Evolutionary conservation across 257 asterid genomes (phyloP).

Genomic region (Jasminum sambac): DNA sequence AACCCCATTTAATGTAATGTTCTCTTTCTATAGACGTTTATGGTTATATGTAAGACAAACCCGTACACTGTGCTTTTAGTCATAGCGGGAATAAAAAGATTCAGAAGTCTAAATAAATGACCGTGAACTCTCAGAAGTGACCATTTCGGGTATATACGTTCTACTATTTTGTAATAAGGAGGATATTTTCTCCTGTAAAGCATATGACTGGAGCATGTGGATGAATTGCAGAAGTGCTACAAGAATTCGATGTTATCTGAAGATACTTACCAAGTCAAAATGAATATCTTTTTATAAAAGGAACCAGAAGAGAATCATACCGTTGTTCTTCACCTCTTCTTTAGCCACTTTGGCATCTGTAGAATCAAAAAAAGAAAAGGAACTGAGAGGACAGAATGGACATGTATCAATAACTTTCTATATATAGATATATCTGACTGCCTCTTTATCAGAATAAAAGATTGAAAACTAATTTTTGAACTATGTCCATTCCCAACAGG

Average conservation of each 20-base stretch:
- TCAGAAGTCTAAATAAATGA: not conserved
- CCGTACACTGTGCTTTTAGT: not conserved
- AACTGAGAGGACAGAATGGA: conserved; percentile 22
- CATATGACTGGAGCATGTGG: not conserved
- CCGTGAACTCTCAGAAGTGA: not conserved
- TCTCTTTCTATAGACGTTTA: not conserved
- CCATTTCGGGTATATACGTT: not conserved
- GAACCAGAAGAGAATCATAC: conserved; percentile 31
- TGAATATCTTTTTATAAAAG: not conserved
- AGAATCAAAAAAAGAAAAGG: conserved; percentile 25
- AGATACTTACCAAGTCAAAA: not conserved
- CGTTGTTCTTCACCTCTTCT: conserved; percentile 56
- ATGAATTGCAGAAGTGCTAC: not conserved
- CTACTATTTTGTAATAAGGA: not conserved
- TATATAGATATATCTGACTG: not conserved
- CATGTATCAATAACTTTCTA: not conserved
- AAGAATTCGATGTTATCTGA: not conserved
- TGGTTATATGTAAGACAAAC: not conserved
- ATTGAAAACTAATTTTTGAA: not conserved
- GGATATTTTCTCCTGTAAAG: not conserved
- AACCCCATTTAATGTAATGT: not conserved
- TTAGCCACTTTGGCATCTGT: conserved; percentile 65
- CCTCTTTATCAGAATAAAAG: not conserved
- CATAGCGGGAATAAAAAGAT: no score
- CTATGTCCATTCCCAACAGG: not conserved